Percentiles rank a stretch among this genome's conserved stretches.
These are phyloP conservation scores for Craspedostauros australis DNA, from an alignment of 108 stramenopile species.

Conservation along the genomic window DNA sequence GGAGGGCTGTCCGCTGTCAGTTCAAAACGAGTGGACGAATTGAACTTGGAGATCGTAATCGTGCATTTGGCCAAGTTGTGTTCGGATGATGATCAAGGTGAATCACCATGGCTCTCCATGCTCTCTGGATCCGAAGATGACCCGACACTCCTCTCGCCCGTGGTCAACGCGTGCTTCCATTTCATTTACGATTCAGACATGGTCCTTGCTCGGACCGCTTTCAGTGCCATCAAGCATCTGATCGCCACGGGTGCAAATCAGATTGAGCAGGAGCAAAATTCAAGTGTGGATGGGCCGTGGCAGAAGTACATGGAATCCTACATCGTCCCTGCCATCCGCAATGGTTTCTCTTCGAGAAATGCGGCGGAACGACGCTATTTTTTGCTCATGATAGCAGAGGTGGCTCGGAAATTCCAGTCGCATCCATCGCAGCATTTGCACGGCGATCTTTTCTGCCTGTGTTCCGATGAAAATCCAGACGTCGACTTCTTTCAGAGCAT, in stretches of 20 bases:
- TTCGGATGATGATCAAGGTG: conserved; percentile 4
- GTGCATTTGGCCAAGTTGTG: conserved; percentile 60
- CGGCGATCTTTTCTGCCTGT: conserved; percentile 63
- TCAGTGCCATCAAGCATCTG: conserved; percentile 61
- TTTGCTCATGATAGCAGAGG: conserved; percentile 55
- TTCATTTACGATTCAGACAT: conserved; percentile 67
- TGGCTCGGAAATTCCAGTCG: conserved; percentile 34
- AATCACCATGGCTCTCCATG: conserved; percentile 37
- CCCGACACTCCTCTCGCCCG: conserved; percentile 43
- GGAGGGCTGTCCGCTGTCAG: conserved; percentile 44
- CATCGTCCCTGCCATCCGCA: conserved; percentile 49
- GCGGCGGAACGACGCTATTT: conserved; percentile 43
- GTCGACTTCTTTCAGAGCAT: conserved; percentile 92
- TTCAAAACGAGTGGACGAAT: conserved; percentile 67
- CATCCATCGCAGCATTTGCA: conserved; percentile 49
- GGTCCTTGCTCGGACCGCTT: conserved; percentile 63
- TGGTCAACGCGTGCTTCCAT: conserved; percentile 65
- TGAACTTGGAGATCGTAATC: conserved; percentile 68
- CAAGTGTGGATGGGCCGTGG: conserved; percentile 29
- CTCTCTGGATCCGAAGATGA: conserved; percentile 9
- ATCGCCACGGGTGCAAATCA: conserved; percentile 38
- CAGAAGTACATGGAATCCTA: conserved; percentile 55
- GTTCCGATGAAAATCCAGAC: conserved; percentile 76
- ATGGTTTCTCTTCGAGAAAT: conserved; percentile 44
- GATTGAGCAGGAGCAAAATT: no score